Evolutionary conservation across 768 basidiomycete genomes (phyloP).

Genomic region (Baorangia bicolor): DNA sequence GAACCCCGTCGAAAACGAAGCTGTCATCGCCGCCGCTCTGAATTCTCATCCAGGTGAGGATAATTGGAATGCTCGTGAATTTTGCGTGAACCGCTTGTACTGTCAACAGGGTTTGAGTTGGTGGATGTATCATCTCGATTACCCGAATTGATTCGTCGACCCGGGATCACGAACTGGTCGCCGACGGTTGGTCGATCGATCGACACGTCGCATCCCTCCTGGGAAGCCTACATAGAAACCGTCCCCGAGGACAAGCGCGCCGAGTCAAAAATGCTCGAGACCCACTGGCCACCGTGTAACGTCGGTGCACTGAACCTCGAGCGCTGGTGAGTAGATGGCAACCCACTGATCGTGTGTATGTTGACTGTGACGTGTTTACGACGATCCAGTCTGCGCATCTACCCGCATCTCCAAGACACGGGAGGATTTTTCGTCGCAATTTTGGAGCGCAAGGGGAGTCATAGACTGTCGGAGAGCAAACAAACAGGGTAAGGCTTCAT

Average conservation of each 20-base stretch:
- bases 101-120: conserved; percentile 62
- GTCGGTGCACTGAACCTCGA: conserved; percentile 58
- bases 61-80: not conserved
- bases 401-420: conserved; percentile 94
- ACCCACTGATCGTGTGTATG: not conserved
- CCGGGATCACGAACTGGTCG: conserved; percentile 77
- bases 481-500: conserved; percentile 14
- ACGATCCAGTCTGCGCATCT: conserved; percentile 70
- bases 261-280: conserved; percentile 62
- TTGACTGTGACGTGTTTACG: not conserved
- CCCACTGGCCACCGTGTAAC: conserved; percentile 81
- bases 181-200: conserved; percentile 62
- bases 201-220: conserved; percentile 53
- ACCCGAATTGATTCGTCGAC: conserved; percentile 68
- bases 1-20: conserved; percentile 97
- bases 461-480: conserved; percentile 1
- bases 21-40: conserved; percentile 86
- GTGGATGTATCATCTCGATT: conserved; percentile 74
- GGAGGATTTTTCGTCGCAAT: conserved; percentile 99
- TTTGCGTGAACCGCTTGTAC: not conserved
- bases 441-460: conserved; percentile 49
- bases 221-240: conserved; percentile 56
- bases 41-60: conserved; percentile 60
- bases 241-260: conserved; percentile 45
- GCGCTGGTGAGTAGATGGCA: conserved; percentile 56